Base-by-base conservation (phyloP, 2,329 filamentous ascomycete species). In the Fusarium brachygibbosum region DNA sequence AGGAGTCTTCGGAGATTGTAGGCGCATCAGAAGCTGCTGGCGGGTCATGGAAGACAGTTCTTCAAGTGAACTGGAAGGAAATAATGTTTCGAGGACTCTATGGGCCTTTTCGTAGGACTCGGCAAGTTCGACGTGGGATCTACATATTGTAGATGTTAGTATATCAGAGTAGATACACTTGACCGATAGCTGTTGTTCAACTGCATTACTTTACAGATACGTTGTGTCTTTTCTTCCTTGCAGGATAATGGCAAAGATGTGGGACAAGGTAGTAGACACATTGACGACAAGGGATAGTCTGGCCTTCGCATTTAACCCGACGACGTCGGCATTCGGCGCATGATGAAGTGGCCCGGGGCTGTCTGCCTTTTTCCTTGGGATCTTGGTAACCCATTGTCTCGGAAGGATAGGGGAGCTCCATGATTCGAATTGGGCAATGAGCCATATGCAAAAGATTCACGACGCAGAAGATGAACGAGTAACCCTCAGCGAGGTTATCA, bases 321-420 rank as follows among this genome's bases (percentile, higher is more conserved):
- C 62, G 52, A 16, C 62, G 35, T 14, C 62, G 48, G 14, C 62
- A 65, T 35, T 65, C 62, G 17, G 62, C 58, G n/a, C 62, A 65
- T 2, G 62, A 63, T 23, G 40, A 55, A 19, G 52, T 55, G 17
- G 29, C 21, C 12, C 41, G 38, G 17, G 45, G 29, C 16, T 17
- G 45, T 17, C 19, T 29, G 14, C 19, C 17, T 44, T 44, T 25
- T 16, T 28, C 25, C 5, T 44, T 44, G 17, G 8, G 17, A 2
- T 44, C 41, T 4, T n/a, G 41, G 23, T 12, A 8, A 5, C 23
- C 41, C 17, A 34, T 23, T 34, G 19, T 23, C 23, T 44, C 23
- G 17, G 41, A 3, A 17, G n/a, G 25, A n/a, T 28, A 28, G 25
- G 41, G 17, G 3, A 44, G 7, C 11, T 44, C 41, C 41, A 44